A percentile compares a stretch with the other conserved stretches of the same genome.
phyloP scores from a whole-genome alignment of 2,329 filamentous ascomycete genomes.

The Trichoderma endophyticum region DNA sequence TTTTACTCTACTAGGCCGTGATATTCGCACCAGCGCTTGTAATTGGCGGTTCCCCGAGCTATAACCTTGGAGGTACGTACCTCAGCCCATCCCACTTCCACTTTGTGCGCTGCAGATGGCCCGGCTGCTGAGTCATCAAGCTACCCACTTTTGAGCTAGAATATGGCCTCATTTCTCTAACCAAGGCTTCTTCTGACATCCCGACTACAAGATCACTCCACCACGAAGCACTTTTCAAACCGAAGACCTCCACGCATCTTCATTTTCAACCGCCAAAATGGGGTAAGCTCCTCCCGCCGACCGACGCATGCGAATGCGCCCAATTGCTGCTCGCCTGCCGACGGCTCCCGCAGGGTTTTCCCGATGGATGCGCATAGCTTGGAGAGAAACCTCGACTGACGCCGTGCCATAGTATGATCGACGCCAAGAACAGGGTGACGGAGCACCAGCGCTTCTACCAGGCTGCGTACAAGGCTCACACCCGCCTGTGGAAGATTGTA shows the following conservation, averaged over 20 bases:
- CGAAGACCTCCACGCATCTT: conserved; percentile 25
- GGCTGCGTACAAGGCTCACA: conserved; percentile 64
- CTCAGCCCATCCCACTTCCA: neutral
- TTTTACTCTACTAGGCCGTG: neutral
- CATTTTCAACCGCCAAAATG: conserved; percentile 37
- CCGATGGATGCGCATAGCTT: neutral
- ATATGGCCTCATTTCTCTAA: conserved; percentile 41
- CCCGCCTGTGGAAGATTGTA: conserved; percentile 77
- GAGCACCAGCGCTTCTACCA: conserved; percentile 73
- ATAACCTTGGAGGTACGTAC: neutral
- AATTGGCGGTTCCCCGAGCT: conserved; percentile 8
- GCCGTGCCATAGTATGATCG: conserved; percentile 49
- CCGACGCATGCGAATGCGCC: neutral
- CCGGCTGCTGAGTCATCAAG: conserved; percentile 36
- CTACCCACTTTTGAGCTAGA: conserved; percentile 28
- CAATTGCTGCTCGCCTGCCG: conserved; percentile 8
- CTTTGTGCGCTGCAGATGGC: neutral
- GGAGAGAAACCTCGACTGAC: conserved; percentile 3
- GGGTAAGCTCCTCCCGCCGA: conserved; percentile 32
- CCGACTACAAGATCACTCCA: conserved; percentile 23
- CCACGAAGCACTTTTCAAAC: conserved; percentile 25
- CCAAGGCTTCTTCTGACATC: conserved; percentile 19
- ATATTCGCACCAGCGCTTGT: neutral
- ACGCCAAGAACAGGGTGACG: conserved; percentile 75
- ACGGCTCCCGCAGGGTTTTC: neutral